Conservation (phyloP, 1,284 basidiomycete species). For the Naganishia cerealis region DNA sequence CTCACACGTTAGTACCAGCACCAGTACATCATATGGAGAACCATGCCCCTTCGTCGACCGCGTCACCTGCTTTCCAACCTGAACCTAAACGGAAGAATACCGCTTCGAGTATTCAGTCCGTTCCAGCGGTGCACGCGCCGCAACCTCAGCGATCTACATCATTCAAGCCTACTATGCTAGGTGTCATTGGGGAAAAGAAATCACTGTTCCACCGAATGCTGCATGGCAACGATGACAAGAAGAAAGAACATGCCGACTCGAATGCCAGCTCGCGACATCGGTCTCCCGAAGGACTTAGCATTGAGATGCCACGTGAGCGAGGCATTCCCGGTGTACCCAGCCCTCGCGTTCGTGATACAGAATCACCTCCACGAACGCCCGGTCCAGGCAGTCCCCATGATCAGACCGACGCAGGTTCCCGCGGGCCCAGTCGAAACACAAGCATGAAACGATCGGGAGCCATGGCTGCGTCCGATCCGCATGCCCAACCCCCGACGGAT, state of each 20-base stretch:
- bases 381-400: conserved; percentile 25
- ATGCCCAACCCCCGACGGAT: conserved; percentile 42
- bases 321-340: conserved; percentile 15
- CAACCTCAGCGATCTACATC: conserved; percentile 34
- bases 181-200: conserved; percentile 48
- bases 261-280: conserved; percentile 18
- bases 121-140: conserved; percentile 30
- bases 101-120: neutral
- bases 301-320: conserved; percentile 19
- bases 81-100: conserved; percentile 27
- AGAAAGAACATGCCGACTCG: conserved; percentile 32
- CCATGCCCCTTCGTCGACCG: neutral
- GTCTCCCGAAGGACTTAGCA: conserved; percentile 13
- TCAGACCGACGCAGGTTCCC: conserved; percentile 36
- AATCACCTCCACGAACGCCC: conserved; percentile 28
- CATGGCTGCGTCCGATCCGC: conserved; percentile 36
- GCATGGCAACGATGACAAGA: conserved; percentile 45
- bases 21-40: conserved; percentile 29
- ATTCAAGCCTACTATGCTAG: conserved; percentile 42
- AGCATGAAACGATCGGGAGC: conserved; percentile 38
- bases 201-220: conserved; percentile 54
- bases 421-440: conserved; percentile 34
- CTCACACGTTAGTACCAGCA: conserved; percentile 34
- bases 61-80: neutral
- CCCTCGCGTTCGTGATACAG: conserved; percentile 24